These are phyloP conservation scores for Scedosporium apiospermum DNA, from an alignment of 2,329 filamentous ascomycete species.

Conservation along the genomic window DNA sequence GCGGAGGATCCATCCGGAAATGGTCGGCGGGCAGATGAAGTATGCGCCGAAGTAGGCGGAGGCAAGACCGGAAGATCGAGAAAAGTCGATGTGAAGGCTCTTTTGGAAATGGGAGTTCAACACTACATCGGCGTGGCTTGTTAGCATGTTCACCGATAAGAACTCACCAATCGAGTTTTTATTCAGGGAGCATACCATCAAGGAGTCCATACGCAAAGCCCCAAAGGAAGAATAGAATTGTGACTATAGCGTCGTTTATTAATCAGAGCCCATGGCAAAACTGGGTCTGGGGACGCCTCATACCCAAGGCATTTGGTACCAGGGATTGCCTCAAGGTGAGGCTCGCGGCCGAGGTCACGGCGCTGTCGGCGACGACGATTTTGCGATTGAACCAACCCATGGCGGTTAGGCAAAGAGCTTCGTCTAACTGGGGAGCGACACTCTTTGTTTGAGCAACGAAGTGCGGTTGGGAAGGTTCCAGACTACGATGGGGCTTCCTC, in stretches of 20 bases:
- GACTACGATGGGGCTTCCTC: too few species aligned
- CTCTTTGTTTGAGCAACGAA: too few species aligned
- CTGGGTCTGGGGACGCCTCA: not conserved
- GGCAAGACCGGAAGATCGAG: conserved; percentile 36
- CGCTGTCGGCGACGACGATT: conserved; percentile 5
- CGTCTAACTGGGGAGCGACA: not conserved
- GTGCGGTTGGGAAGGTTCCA: too few species aligned
- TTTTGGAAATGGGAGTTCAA: conserved; percentile 41
- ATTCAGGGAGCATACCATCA: conserved; percentile 14
- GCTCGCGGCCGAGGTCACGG: conserved; percentile 1
- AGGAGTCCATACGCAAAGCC: conserved; percentile 36
- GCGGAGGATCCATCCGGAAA: conserved; percentile 45
- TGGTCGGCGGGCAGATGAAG: conserved; percentile 24
- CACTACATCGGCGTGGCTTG: conserved; percentile 15
- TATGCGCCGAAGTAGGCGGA: conserved; percentile 42
- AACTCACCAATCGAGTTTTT: not conserved
- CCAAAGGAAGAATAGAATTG: conserved; percentile 36
- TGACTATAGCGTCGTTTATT: conserved; percentile 18
- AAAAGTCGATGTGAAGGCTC: conserved; percentile 32
- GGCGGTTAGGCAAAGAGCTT: not conserved
- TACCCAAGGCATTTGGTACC: conserved; percentile 7
- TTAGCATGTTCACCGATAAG: not conserved
- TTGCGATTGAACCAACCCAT: conserved; percentile 7
- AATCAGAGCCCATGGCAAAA: not conserved
- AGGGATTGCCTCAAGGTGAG: conserved; percentile 8